Conservation (phyloP, 2,329 filamentous ascomycete genomes). For the Sclerotinia glacialis region DNA sequence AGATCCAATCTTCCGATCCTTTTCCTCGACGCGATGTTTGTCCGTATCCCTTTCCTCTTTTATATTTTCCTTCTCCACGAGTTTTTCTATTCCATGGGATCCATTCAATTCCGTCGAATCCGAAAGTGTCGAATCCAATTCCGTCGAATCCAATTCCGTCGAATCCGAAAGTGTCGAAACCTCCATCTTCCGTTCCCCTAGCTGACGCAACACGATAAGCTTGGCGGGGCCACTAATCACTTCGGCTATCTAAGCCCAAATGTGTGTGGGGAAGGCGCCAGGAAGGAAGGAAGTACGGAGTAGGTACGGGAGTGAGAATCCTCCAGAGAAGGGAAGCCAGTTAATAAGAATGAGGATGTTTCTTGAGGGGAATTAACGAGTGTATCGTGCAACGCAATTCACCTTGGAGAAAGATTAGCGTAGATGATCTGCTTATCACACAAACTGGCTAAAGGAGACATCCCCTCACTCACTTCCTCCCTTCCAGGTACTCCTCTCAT, state of each 20-base stretch:
- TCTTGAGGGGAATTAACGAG: neutral
- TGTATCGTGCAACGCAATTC: neutral
- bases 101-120: neutral
- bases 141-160: too few species aligned
- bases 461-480: neutral
- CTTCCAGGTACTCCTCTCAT: neutral
- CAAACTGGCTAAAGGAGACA: neutral
- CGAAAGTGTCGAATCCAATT: neutral
- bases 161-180: neutral
- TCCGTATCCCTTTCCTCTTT: neutral
- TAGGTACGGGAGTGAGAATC: neutral
- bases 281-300: too few species aligned
- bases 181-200: neutral
- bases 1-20: neutral
- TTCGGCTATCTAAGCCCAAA: neutral
- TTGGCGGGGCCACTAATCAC: constrained; percentile 1
- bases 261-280: neutral
- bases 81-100: neutral
- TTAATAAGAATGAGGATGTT: neutral
- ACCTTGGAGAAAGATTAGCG: neutral
- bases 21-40: neutral
- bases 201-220: neutral
- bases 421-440: neutral
- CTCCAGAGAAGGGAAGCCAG: neutral
- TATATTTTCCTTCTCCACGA: neutral